Percentiles rank a stretch among this genome's conserved stretches.
phyloP scores from a whole-genome alignment of 1,284 basidiomycete genomes.

The Vanrija humicola region DNA sequence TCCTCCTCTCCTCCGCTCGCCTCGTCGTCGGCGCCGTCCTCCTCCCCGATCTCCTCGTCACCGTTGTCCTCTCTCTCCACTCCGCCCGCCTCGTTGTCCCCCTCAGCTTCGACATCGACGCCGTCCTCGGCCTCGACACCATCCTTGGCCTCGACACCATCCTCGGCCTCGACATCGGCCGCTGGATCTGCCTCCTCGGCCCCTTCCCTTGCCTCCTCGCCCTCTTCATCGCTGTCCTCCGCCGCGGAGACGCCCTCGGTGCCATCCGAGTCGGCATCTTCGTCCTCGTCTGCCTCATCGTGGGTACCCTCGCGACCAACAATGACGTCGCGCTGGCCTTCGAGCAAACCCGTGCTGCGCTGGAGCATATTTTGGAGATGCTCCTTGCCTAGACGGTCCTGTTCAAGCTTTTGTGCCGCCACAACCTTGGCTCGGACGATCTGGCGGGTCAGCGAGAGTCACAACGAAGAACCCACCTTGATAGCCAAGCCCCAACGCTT shows the following conservation, averaged over 20 bases:
- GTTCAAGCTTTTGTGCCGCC: conserved; percentile 58
- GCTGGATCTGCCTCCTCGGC: conserved; percentile 39
- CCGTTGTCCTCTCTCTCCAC: neutral
- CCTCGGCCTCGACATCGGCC: conserved; percentile 5
- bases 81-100: conserved; percentile 18
- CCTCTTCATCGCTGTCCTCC: conserved; percentile 41
- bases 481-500: conserved; percentile 82
- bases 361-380: conserved; percentile 88
- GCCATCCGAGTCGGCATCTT: conserved; percentile 20
- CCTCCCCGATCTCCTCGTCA: conserved; percentile 11
- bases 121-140: conserved; percentile 36
- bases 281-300: conserved; percentile 28
- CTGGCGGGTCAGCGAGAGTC: conserved; percentile 6
- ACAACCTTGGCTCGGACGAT: conserved; percentile 69
- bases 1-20: conserved; percentile 22
- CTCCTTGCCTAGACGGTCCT: conserved; percentile 66
- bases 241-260: conserved; percentile 29
- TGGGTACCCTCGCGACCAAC: conserved; percentile 41
- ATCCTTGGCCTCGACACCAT: conserved; percentile 19
- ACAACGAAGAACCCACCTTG: conserved; percentile 58
- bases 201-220: conserved; percentile 25
- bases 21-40: conserved; percentile 20
- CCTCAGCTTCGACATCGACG: neutral
- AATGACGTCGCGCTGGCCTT: conserved; percentile 73
- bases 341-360: conserved; percentile 81